Conservation (phyloP, 2,329 filamentous ascomycete species). For the Samsoniella hepiali region DNA sequence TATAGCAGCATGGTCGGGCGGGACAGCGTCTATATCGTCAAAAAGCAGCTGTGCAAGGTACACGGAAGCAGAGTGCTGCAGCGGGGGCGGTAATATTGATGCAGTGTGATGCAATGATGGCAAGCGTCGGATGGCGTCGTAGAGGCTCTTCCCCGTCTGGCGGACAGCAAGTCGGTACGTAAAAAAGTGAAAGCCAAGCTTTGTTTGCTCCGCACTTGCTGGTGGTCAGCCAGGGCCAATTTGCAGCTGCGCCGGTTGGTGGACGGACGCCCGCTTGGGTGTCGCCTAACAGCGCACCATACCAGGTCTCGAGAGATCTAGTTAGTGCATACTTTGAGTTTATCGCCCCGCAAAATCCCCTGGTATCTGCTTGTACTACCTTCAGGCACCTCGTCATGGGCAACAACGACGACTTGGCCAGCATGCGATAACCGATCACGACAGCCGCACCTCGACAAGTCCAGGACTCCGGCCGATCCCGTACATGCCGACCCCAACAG, state of each 20-base stretch:
- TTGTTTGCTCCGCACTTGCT: background rate
- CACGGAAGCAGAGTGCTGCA: background rate
- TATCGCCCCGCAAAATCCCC: slow-evolving; percentile 10
- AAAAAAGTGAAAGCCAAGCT: slow-evolving; percentile 9
- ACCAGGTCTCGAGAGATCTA: background rate
- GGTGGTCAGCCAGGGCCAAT: slow-evolving; percentile 15
- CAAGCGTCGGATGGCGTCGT: slow-evolving; percentile 2
- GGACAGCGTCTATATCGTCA: background rate
- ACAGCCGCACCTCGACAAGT: background rate
- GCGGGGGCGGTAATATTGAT: background rate
- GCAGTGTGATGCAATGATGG: slow-evolving; percentile 1
- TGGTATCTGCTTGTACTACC: background rate
- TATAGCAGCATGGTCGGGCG: slow-evolving; percentile 17
- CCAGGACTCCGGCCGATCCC: background rate
- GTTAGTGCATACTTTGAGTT: background rate
- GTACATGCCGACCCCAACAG: background rate
- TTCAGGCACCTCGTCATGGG: background rate
- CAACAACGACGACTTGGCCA: background rate
- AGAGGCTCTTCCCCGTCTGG: slow-evolving; percentile 6
- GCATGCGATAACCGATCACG: background rate
- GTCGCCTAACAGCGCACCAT: background rate
- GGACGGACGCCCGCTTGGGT: background rate
- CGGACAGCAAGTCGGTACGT: slow-evolving; percentile 3
- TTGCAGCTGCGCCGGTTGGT: slow-evolving; percentile 13
- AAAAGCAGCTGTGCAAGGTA: background rate